Evolutionary conservation across 2,329 filamentous ascomycete species (phyloP).

Genomic region (Byssoonygena ceratinophila): DNA sequence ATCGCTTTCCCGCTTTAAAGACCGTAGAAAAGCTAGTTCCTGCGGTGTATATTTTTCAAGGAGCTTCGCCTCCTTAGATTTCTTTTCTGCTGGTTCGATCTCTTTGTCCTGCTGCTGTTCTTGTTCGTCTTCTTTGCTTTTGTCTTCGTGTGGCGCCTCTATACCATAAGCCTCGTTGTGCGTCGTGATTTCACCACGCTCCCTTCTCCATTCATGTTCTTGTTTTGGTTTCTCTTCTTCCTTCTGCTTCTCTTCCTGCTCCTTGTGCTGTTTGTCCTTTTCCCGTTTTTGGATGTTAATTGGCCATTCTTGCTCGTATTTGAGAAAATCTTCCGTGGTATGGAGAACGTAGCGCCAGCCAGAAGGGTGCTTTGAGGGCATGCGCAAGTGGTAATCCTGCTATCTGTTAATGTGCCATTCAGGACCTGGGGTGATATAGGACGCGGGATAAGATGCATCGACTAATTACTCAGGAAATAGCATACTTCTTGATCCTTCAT

Average conservation of each 20-base stretch:
- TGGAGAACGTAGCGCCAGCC: conserved; percentile 45
- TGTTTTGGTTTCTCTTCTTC: conserved; percentile 19
- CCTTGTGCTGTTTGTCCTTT: conserved; percentile 22
- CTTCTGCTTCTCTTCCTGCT: conserved; percentile 19
- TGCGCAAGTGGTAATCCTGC: conserved; percentile 37
- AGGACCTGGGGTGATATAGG: neutral
- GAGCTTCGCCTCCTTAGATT: conserved; percentile 24
- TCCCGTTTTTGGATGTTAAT: conserved; percentile 36
- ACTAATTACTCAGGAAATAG: neutral
- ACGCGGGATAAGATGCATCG: neutral
- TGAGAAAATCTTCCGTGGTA: conserved; percentile 42
- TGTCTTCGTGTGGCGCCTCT: conserved; percentile 13
- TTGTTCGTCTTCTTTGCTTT: conserved; percentile 10
- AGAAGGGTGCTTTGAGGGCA: conserved; percentile 36
- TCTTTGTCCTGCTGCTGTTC: conserved; percentile 22
- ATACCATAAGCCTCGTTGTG: conserved; percentile 31
- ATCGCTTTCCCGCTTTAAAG: conserved; percentile 38
- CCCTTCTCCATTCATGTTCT: conserved; percentile 25
- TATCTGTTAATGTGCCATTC: neutral
- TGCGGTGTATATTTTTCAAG: conserved; percentile 32
- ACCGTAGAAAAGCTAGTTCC: conserved; percentile 36
- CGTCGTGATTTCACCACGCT: conserved; percentile 25
- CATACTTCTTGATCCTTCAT: conserved; percentile 23
- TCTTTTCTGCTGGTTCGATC: conserved; percentile 17
- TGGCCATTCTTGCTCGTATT: conserved; percentile 41